Evolutionary conservation across 2,329 filamentous ascomycete species (phyloP).

Genomic region (Nothomitra cinnamomea): DNA sequence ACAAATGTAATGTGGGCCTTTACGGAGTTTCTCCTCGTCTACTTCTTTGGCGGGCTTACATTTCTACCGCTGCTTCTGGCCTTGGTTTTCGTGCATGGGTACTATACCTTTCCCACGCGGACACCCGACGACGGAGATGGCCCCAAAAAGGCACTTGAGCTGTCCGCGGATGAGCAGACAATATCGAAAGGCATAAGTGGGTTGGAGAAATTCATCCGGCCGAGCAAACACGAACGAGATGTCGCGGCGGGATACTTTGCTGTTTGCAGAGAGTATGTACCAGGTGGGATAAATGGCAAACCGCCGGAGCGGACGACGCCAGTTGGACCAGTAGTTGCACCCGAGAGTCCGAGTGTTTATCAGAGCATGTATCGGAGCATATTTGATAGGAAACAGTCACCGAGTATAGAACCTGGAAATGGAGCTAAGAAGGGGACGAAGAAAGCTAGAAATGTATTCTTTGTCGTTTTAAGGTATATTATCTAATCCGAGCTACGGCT

Average conservation of each 20-base stretch:
- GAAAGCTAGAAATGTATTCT: conserved; percentile 75
- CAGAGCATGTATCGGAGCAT: conserved; percentile 96
- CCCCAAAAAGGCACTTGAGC: conserved; percentile 29
- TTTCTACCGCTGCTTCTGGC: conserved; percentile 59
- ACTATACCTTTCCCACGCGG: conserved; percentile 46
- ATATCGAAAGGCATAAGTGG: conserved; percentile 40
- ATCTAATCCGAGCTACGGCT: background rate
- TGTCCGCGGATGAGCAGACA: conserved; percentile 46
- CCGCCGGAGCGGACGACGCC: conserved; percentile 76
- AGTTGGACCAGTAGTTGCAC: conserved; percentile 56
- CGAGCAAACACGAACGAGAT: conserved; percentile 44
- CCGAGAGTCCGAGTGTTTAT: conserved; percentile 84
- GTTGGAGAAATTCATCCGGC: conserved; percentile 12
- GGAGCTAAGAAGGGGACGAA: conserved; percentile 30
- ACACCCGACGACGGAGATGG: conserved; percentile 14
- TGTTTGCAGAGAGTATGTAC: conserved; percentile 84
- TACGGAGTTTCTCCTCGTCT: conserved; percentile 49
- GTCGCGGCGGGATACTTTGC: conserved; percentile 85
- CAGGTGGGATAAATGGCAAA: conserved; percentile 81
- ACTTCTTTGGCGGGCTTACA: conserved; percentile 74
- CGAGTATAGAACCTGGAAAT: conserved; percentile 35
- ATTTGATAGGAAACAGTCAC: conserved; percentile 60
- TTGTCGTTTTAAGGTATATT: conserved; percentile 64
- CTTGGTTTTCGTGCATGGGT: conserved; percentile 45
- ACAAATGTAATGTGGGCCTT: conserved; percentile 19